Percentiles rank a stretch among this genome's conserved stretches.
These are phyloP conservation scores for Myriangium duriaei DNA, from an alignment of 2,329 filamentous ascomycete genomes.

Conservation along the genomic window DNA sequence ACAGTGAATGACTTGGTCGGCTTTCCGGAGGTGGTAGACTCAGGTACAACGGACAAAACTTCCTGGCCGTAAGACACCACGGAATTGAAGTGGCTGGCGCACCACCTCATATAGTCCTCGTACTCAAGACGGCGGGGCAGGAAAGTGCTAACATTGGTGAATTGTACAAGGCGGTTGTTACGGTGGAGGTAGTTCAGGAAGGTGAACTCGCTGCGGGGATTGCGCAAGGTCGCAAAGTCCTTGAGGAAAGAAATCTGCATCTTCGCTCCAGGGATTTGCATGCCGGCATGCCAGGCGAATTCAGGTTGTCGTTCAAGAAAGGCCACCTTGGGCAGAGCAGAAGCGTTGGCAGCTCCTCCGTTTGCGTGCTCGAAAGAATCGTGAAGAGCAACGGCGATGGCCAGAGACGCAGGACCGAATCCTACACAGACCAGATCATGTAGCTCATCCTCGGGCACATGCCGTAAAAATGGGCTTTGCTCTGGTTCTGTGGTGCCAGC, in stretches of 20 bases:
- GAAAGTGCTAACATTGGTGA: constrained; percentile 84
- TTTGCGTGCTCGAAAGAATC: constrained; percentile 49
- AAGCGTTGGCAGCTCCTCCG: constrained; percentile 16
- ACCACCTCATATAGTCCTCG: constrained; percentile 93
- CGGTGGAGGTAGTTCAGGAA: constrained; percentile 88
- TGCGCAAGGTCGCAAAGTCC: constrained; percentile 77
- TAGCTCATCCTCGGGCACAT: constrained; percentile 48
- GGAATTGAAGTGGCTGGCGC: constrained; percentile 62
- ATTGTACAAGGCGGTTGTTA: constrained; percentile 71
- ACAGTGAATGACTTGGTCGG: constrained; percentile 56
- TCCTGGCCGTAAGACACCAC: constrained; percentile 67
- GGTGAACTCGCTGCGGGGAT: constrained; percentile 83
- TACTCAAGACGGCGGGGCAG: constrained; percentile 77
- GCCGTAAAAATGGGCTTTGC: constrained; percentile 32
- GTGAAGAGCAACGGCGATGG: constrained; percentile 78
- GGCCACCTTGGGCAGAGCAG: constrained; percentile 53
- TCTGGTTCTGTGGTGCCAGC: background rate
- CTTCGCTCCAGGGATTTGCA: constrained; percentile 82
- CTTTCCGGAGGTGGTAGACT: constrained; percentile 29
- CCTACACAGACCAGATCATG: constrained; percentile 84
- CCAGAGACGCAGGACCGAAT: constrained; percentile 82
- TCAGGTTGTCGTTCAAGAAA: constrained; percentile 76
- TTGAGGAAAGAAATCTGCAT: constrained; percentile 99
- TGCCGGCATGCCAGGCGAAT: constrained; percentile 90
- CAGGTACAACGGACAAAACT: constrained; percentile 54